Evolutionary conservation across 2,329 filamentous ascomycete genomes (phyloP).

Genomic region (Pezicula rhizophila): DNA sequence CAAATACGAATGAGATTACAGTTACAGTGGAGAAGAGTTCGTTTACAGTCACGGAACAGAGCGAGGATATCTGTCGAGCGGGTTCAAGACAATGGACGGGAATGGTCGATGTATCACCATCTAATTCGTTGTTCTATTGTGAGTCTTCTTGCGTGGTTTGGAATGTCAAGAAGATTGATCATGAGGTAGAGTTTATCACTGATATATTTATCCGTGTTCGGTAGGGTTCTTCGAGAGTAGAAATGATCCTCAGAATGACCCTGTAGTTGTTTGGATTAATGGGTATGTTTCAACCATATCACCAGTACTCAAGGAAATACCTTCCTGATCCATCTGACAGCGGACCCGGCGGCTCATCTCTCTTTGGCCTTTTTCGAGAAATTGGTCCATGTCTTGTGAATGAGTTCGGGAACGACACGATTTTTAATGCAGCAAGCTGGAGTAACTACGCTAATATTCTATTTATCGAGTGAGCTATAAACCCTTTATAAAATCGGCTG

Average conservation of each 20-base stretch:
- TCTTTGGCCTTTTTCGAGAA: slow-evolving; percentile 13
- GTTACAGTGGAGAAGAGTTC: too few species aligned
- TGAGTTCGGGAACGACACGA: slow-evolving; percentile 6
- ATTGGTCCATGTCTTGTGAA: slow-evolving; percentile 13
- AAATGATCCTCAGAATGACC: not conserved
- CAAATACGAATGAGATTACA: too few species aligned
- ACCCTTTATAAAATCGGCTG: not conserved
- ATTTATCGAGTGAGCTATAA: slow-evolving; percentile 12
- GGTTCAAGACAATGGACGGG: not conserved
- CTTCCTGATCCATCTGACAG: not conserved
- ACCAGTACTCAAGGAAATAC: not conserved
- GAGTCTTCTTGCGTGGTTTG: not conserved
- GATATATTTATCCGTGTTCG: not conserved
- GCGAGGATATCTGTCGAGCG: too few species aligned
- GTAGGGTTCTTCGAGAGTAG: not conserved
- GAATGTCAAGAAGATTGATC: too few species aligned
- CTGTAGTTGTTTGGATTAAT: not conserved
- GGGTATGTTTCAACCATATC: not conserved
- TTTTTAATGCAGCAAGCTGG: slow-evolving; percentile 13
- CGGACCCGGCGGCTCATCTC: not conserved
- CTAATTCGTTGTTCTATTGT: not conserved
- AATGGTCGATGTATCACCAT: not conserved
- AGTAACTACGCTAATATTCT: slow-evolving; percentile 15
- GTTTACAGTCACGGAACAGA: too few species aligned
- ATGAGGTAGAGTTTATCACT: not conserved